phyloP scores from a whole-genome alignment of 1,284 basidiomycete genomes.

The Microbotryomycetes sp. region DNA sequence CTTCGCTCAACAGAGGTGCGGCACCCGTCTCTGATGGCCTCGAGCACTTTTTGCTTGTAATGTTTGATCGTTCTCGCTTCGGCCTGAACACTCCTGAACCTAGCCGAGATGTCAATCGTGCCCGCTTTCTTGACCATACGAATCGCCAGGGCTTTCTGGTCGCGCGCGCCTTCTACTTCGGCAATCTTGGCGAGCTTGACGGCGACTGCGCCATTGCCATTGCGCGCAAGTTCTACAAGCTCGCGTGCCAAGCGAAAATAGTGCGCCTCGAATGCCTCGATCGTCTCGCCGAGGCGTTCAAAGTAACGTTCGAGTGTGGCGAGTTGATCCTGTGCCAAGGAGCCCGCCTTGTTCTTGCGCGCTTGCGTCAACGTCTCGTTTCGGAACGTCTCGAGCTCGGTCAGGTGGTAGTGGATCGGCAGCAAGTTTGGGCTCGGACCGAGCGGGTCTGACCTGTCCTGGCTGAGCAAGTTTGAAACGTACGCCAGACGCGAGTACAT shows the following conservation, averaged over 20 bases:
- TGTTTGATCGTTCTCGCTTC: conserved; percentile 92
- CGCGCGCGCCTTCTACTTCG: conserved; percentile 84
- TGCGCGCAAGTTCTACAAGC: conserved; percentile 70
- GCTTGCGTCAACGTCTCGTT: conserved; percentile 90
- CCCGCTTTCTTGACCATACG: conserved; percentile 87
- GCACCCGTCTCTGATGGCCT: conserved; percentile 57
- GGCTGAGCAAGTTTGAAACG: conserved; percentile 68
- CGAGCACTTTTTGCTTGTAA: conserved; percentile 84
- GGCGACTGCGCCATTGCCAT: conserved; percentile 72
- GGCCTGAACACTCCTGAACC: conserved; percentile 85
- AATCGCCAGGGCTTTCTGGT: conserved; percentile 92
- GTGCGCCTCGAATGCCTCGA: conserved; percentile 79
- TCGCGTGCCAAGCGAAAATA: conserved; percentile 69
- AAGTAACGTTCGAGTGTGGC: conserved; percentile 68
- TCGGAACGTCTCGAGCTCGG: conserved; percentile 81
- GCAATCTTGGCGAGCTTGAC: conserved; percentile 90
- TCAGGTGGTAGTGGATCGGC: conserved; percentile 80
- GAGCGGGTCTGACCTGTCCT: conserved; percentile 61
- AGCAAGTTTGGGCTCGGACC: conserved; percentile 83
- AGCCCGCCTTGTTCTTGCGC: conserved; percentile 49
- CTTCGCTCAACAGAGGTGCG: conserved; percentile 18
- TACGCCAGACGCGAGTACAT: conserved; percentile 78
- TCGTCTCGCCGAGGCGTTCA: conserved; percentile 67
- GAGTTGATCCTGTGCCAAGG: background rate
- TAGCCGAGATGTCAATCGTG: conserved; percentile 77